A percentile compares a stretch with the other conserved stretches of the same genome.
phyloP scores from a whole-genome alignment of 768 basidiomycete species.

The Harrya chromipes region DNA sequence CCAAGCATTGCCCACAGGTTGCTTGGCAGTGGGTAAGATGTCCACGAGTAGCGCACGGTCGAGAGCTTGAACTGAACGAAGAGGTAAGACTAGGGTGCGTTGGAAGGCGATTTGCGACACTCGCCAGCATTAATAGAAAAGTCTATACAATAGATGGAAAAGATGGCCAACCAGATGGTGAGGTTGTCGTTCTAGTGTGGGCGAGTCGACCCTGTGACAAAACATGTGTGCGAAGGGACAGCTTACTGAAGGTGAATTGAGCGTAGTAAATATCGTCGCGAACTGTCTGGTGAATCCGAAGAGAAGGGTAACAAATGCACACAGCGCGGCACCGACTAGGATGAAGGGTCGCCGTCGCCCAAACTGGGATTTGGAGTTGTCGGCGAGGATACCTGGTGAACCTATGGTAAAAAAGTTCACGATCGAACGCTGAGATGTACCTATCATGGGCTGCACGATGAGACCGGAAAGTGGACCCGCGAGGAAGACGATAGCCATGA shows the following conservation, averaged over 20 bases:
- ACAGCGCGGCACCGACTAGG: slow-evolving; percentile 62
- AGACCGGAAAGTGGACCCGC: slow-evolving; percentile 91
- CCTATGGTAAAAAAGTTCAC: not conserved
- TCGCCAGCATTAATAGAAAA: slow-evolving; percentile 58
- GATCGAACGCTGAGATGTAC: slow-evolving; percentile 32
- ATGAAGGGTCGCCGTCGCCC: slow-evolving; percentile 89
- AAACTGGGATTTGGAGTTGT: slow-evolving; percentile 78
- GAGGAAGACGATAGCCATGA: slow-evolving; percentile 88
- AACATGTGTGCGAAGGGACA: not conserved
- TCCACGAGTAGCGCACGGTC: slow-evolving; percentile 92
- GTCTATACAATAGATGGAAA: slow-evolving; percentile 66
- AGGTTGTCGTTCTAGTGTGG: slow-evolving; percentile 52
- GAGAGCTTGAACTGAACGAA: slow-evolving; percentile 69
- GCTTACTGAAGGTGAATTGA: slow-evolving; percentile 35
- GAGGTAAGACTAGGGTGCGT: not conserved
- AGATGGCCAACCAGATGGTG: slow-evolving; percentile 75
- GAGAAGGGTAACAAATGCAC: slow-evolving; percentile 69
- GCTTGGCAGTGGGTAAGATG: slow-evolving; percentile 65
- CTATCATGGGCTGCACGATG: slow-evolving; percentile 87
- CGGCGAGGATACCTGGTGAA: slow-evolving; percentile 60
- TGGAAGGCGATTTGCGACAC: not conserved
- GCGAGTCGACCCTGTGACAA: not conserved
- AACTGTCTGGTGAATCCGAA: slow-evolving; percentile 79
- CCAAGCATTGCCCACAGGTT: slow-evolving; percentile 92
- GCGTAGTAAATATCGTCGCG: slow-evolving; percentile 44